phyloP scores from a whole-genome alignment of 345 rosid species.

The Lepidium didymum region DNA sequence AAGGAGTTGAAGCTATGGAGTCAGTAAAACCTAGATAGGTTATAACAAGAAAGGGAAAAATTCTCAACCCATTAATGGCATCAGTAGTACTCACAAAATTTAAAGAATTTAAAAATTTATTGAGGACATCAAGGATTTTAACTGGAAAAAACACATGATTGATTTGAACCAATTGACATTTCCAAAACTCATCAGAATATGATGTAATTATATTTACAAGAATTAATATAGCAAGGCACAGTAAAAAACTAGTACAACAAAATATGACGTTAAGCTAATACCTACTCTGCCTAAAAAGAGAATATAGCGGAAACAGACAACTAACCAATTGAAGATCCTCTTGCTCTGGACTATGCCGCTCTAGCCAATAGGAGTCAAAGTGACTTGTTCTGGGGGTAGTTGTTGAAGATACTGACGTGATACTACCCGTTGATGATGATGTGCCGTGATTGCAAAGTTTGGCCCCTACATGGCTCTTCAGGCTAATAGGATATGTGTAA shows the following conservation, averaged over 20 bases:
- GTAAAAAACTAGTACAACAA: not conserved
- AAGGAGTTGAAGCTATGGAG: conserved; percentile 1
- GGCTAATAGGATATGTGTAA: conserved; percentile 32
- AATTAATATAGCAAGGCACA: not conserved
- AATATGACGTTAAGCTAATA: not conserved
- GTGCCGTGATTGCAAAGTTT: conserved; percentile 54
- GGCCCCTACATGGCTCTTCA: conserved; percentile 49
- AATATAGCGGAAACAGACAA: not conserved
- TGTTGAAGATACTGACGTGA: conserved; percentile 73
- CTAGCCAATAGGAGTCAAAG: conserved; percentile 77
- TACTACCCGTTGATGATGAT: conserved; percentile 69
- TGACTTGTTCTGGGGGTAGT: conserved; percentile 73
- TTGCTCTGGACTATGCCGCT: conserved; percentile 57
- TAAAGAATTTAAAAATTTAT: not conserved
- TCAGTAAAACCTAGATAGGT: not conserved
- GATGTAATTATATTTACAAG: not conserved
- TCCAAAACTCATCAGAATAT: not conserved
- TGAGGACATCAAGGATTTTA: not conserved
- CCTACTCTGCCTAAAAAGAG: not conserved
- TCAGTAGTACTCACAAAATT: not conserved
- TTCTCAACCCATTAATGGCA: not conserved
- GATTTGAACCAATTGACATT: not conserved
- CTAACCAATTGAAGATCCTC: conserved; percentile 79
- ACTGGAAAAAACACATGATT: not conserved
- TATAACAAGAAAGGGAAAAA: not conserved